Conservation (phyloP, 2,329 filamentous ascomycete species). For the Huntiella bhutanensis region DNA sequence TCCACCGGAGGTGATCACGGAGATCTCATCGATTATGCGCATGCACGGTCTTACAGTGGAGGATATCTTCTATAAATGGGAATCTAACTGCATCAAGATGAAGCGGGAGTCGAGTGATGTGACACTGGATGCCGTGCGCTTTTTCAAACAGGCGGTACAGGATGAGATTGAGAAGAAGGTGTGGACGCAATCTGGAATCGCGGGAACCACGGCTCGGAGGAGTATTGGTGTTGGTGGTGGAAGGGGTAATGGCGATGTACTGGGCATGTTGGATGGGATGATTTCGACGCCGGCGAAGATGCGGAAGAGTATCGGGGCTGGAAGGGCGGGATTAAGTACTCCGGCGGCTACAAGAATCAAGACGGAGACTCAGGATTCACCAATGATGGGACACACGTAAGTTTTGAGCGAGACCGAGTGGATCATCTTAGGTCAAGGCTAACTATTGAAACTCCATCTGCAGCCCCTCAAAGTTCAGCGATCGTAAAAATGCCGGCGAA, state of each 20-base stretch:
- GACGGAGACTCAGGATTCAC: slow-evolving; percentile 21
- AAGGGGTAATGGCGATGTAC: background rate
- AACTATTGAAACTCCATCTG: background rate
- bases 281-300: slow-evolving; percentile 33
- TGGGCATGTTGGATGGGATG: slow-evolving; percentile 37
- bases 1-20: slow-evolving; percentile 56
- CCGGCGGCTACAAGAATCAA: slow-evolving; percentile 29
- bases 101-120: slow-evolving; percentile 53
- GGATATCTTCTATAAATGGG: slow-evolving; percentile 97
- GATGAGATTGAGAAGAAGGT: slow-evolving; percentile 64
- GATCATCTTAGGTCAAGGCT: background rate
- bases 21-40: slow-evolving; percentile 71
- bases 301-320: slow-evolving; percentile 16
- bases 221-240: background rate
- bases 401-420: background rate
- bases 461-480: slow-evolving; percentile 48
- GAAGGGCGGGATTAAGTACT: slow-evolving; percentile 24
- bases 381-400: slow-evolving; percentile 6
- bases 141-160: slow-evolving; percentile 73
- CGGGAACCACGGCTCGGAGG: slow-evolving; percentile 14
- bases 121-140: slow-evolving; percentile 50
- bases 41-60: slow-evolving; percentile 65
- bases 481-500: slow-evolving; percentile 63
- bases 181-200: slow-evolving; percentile 22
- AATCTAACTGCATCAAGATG: slow-evolving; percentile 93